Evolutionary conservation across 139 green algal genomes (phyloP), one percentile per base, ranked within the genome.

Genomic region (Chlorella ohadii): DNA sequence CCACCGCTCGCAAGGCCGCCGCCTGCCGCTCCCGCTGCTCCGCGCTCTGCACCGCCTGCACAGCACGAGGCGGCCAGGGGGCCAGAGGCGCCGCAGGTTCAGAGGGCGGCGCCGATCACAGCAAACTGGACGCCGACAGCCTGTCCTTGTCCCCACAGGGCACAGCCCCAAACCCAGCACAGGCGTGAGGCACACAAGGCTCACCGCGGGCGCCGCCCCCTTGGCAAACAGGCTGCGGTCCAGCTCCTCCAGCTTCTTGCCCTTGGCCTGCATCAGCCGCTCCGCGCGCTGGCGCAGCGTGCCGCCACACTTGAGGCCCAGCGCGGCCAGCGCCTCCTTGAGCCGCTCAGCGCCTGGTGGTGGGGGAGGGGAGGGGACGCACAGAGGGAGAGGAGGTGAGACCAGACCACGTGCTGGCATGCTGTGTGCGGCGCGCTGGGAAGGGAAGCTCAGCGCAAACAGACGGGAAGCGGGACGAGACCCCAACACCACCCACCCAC

Each of bases 241-340:
- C 61, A 98, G 88, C 72, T 93, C 63, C 20, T 89, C 77, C 70
- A 96, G 84, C 25, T 84, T 81, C 68, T 82, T 91, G 71, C 79
- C 90, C 79, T 95, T 94, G 15, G 90, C 91, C 36, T 93, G 85
- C 74, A 94, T 96, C 80, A 99, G 89, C 51, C 97, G 88, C 84
- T 96, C 91, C 6, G 95, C 95, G 2, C 97, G 89, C 89, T 99
- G 94, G 67, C 86, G 75, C 28, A 89, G 85, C 13, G 97, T 99
- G 63, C 97, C 97, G 16, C 97, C 97, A 71, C 87, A 93, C 88
- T 99, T 99, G 25, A 99, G 91, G 22, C 96, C 95, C 80, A 98
- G 75, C 33, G 89, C 84, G 1, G 77, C 36, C 39, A 99, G 93
- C 38, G 94, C 93, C 77, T 95, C 89, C 84, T 97, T 97, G 33